These are phyloP conservation scores for Coemansia sp. DNA, from an alignment of 192 early-diverging fungal genomes.

Conservation along the genomic window DNA sequence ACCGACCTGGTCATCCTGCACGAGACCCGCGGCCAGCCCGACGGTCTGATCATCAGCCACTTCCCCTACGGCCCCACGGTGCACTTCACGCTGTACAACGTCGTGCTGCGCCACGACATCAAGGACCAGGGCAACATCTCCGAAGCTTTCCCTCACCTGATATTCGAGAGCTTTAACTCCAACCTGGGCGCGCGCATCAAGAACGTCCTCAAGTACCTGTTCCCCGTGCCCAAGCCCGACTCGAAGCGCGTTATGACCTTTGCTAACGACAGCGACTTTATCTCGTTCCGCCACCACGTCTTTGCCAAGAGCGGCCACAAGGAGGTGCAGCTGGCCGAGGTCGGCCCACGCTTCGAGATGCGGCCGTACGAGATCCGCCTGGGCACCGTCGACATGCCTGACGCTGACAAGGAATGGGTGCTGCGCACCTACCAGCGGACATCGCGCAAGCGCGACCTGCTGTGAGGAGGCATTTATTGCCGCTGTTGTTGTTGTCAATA, in stretches of 20 bases:
- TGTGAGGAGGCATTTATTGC: slow-evolving; percentile 42
- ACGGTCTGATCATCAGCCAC: slow-evolving; percentile 92
- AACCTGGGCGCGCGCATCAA: slow-evolving; percentile 79
- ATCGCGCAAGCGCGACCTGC: slow-evolving; percentile 74
- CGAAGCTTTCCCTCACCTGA: slow-evolving; percentile 94
- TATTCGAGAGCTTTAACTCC: slow-evolving; percentile 92
- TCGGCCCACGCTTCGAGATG: slow-evolving; percentile 99
- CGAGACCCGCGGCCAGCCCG: slow-evolving; percentile 94
- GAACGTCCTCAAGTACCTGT: slow-evolving; percentile 93
- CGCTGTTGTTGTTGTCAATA: slow-evolving; percentile 1
- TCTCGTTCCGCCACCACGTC: slow-evolving; percentile 97
- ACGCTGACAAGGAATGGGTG: slow-evolving; percentile 97
- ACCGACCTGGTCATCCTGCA: slow-evolving; percentile 96
- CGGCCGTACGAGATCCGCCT: slow-evolving; percentile 93
- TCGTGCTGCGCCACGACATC: slow-evolving; percentile 97
- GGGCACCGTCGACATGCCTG: slow-evolving; percentile 89
- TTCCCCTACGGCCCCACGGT: slow-evolving; percentile 98
- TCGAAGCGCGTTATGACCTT: slow-evolving; percentile 97
- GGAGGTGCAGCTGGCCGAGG: slow-evolving; percentile 92
- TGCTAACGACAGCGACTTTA: slow-evolving; percentile 93
- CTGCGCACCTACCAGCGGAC: slow-evolving; percentile 87
- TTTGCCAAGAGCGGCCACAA: slow-evolving; percentile 85
- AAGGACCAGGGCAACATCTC: slow-evolving; percentile 94
- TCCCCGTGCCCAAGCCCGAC: slow-evolving; percentile 96
- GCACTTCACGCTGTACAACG: slow-evolving; percentile 96